These are phyloP conservation scores for Aphanomyces cochlioides DNA, from an alignment of 352 stramenopile genomes.

Conservation along the genomic window DNA sequence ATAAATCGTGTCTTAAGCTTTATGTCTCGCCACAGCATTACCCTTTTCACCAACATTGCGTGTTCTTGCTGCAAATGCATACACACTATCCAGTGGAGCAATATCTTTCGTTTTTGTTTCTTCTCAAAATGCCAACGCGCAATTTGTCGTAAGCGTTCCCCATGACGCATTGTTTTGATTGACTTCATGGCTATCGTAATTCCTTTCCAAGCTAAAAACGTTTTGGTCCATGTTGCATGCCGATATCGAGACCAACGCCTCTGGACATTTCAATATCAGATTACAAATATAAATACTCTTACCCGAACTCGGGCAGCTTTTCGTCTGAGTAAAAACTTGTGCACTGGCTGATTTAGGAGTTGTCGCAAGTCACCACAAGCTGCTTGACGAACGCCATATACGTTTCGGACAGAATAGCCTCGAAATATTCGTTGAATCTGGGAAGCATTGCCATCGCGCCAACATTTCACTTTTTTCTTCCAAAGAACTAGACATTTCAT, in stretches of 20 bases:
- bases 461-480: not conserved
- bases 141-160: slow-evolving; percentile 9
- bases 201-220: slow-evolving; percentile 28
- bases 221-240: slow-evolving; percentile 2
- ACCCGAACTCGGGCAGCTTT: slow-evolving; percentile 23
- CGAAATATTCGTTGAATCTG: slow-evolving; percentile 22
- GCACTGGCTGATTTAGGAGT: slow-evolving; percentile 12
- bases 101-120: not conserved
- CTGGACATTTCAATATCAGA: not conserved
- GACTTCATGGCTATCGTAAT: slow-evolving; percentile 13
- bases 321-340: not conserved
- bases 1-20: not conserved
- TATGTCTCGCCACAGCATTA: not conserved
- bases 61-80: slow-evolving; percentile 11
- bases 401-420: not conserved
- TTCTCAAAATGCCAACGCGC: slow-evolving; percentile 29
- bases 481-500: not conserved
- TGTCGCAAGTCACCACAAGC: slow-evolving; percentile 13
- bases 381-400: not conserved
- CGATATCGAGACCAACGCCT: slow-evolving; percentile 16
- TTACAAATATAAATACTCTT: not conserved
- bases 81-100: slow-evolving; percentile 1
- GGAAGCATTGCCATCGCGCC: not conserved
- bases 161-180: slow-evolving; percentile 4
- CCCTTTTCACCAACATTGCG: not conserved